Conservation (phyloP, 2,329 filamentous ascomycete species). For the Venturia effusa region DNA sequence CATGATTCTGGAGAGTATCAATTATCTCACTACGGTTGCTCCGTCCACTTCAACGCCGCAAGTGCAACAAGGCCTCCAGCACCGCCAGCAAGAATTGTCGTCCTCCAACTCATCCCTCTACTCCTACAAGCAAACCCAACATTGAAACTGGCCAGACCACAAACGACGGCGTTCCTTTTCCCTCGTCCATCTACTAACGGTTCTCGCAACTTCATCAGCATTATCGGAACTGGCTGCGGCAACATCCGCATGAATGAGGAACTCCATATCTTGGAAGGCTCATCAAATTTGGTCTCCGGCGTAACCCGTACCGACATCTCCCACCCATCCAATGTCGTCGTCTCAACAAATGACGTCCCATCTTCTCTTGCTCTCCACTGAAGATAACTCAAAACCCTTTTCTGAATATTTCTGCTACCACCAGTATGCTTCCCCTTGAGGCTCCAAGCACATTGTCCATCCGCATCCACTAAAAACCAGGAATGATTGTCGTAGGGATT, state of each 20-base stretch:
- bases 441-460: background rate
- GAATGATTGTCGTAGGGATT: background rate
- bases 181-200: background rate
- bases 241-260: background rate
- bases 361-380: background rate
- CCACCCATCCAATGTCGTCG: background rate
- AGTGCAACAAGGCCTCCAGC: background rate
- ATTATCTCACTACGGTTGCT: background rate
- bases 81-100: background rate
- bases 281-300: background rate
- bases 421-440: background rate
- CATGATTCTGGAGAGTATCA: too few relatives aligned
- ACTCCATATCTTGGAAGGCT: background rate
- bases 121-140: background rate
- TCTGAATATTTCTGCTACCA: background rate
- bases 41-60: background rate
- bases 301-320: background rate
- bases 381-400: background rate
- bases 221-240: background rate
- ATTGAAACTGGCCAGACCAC: background rate
- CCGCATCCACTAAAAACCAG: background rate
- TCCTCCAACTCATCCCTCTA: background rate
- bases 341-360: background rate
- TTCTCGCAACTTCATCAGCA: background rate
- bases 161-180: background rate